Percentiles rank a stretch among this genome's conserved stretches.
Evolutionary conservation across 2,329 filamentous ascomycete genomes (phyloP).

Genomic region (Colletotrichum magnum): DNA sequence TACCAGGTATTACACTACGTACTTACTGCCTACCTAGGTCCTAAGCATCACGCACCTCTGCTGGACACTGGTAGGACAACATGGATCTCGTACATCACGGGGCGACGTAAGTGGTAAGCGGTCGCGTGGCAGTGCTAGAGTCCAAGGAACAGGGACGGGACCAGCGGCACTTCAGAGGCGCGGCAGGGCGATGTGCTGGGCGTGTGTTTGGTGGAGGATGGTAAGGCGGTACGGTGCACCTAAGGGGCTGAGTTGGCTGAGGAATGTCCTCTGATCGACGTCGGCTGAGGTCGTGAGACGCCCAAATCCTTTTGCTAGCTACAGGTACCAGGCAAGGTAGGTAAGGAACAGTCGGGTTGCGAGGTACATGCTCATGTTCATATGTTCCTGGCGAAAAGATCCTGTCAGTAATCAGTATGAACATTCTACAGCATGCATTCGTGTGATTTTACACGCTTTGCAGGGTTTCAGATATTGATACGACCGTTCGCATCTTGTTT

Average conservation of each 20-base stretch:
- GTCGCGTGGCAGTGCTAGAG: conserved; percentile 36
- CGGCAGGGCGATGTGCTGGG: not conserved
- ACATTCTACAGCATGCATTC: not conserved
- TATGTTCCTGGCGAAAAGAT: not conserved
- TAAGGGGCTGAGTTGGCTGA: too few relatives aligned
- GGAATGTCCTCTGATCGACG: too few relatives aligned
- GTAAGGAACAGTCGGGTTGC: not conserved
- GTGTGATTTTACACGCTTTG: too few relatives aligned
- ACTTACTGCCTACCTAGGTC: not conserved
- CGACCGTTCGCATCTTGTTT: too few relatives aligned
- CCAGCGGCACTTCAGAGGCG: conserved; percentile 3
- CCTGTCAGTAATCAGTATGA: not conserved
- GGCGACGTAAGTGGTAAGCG: conserved; percentile 29
- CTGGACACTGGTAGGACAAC: not conserved
- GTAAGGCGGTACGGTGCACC: too few relatives aligned
- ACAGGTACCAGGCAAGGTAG: too few relatives aligned
- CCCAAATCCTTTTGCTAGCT: too few relatives aligned
- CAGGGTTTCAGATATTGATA: too few relatives aligned
- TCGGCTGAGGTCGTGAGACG: too few relatives aligned
- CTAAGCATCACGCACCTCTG: too few relatives aligned
- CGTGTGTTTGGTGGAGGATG: too few relatives aligned
- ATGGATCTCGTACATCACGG: not conserved
- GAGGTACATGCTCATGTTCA: not conserved
- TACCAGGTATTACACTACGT: not conserved
- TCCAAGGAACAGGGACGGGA: not conserved